Evolutionary conservation across 805 yeast genomes (phyloP), one percentile per base, ranked within the genome.

Genomic region (Metschnikowia reukaufii): DNA sequence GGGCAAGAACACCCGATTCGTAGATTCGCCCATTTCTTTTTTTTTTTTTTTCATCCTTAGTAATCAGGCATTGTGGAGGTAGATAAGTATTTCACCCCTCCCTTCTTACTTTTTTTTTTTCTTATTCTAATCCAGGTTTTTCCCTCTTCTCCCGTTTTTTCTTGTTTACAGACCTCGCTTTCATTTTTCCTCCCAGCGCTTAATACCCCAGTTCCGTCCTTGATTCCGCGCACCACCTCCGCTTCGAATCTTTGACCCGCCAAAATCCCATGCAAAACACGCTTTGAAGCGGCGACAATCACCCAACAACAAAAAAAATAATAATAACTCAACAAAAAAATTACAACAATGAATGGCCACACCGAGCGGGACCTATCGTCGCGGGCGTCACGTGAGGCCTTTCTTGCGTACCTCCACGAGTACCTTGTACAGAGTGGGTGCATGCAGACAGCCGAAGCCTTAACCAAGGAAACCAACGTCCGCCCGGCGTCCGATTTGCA

Each of bases 341-440:
- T 25, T 25, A 9, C 12, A 9, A 9, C 12, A 21, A 42, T 42
- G 45, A 42, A 42, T 27, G 21, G 16, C 10, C 21, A n/a, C 39
- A 17, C 38, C 29, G 44, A 40, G 18, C 37, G 44, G 8, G 48
- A 39, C 15, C 17, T 7, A 6, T 17, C 41, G 12, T 15, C 42
- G 19, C 29, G 41, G 23, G 41, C 44, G 19, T 36, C 48, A 23
- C 48, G 48, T 2, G 56, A 52, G 23, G 41, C 47, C 29, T 49
- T 52, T 21, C 39, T 52, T 9, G 45, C 43, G 9, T 39, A 47
- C 23, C 37, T 52, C 21, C 48, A 50, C 20, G 50, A 46, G 12
- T 52, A 52, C 33, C 40, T 52, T n/a, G 47, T 46, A n/a, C 51
- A 49, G 32, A 52, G 36, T 30, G 56, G 56, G 12, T 50, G 53